These are phyloP conservation scores for Sporothrix brasiliensis DNA, from an alignment of 2,329 filamentous ascomycete species.

Conservation along the genomic window DNA sequence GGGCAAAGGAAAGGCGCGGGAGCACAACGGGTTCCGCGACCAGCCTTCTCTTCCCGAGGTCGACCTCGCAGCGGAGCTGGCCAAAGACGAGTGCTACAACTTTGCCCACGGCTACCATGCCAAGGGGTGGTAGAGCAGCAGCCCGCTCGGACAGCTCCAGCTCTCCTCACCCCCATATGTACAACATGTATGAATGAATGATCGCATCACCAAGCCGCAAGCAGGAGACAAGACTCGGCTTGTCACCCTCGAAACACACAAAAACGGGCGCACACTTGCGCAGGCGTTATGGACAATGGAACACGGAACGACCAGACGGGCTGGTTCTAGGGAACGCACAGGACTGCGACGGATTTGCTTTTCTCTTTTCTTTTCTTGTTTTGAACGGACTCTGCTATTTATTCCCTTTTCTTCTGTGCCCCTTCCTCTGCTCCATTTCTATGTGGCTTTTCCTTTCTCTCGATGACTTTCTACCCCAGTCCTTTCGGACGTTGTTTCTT, in stretches of 20 bases:
- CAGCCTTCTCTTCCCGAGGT: neutral
- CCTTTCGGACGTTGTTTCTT: neutral
- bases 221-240: neutral
- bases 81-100: conserved; percentile 28
- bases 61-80: conserved; percentile 29
- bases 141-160: neutral
- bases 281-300: neutral
- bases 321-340: neutral
- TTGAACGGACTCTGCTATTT: neutral
- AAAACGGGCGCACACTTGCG: conserved; percentile 7
- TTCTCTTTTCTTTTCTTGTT: neutral
- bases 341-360: neutral
- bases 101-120: conserved; percentile 30
- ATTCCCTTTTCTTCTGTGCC: neutral
- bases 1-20: neutral
- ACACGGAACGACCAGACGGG: conserved; percentile 7
- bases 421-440: neutral
- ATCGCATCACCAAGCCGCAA: too few species aligned
- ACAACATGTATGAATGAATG: neutral
- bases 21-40: neutral
- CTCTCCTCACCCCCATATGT: neutral
- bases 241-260: neutral
- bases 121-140: conserved; percentile 32
- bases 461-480: neutral
- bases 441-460: neutral